A percentile compares a stretch with the other conserved stretches of the same genome.
These are phyloP conservation scores for Amphirosellinia nigrospora DNA, from an alignment of 495 filamentous ascomycete genomes.

Conservation along the genomic window DNA sequence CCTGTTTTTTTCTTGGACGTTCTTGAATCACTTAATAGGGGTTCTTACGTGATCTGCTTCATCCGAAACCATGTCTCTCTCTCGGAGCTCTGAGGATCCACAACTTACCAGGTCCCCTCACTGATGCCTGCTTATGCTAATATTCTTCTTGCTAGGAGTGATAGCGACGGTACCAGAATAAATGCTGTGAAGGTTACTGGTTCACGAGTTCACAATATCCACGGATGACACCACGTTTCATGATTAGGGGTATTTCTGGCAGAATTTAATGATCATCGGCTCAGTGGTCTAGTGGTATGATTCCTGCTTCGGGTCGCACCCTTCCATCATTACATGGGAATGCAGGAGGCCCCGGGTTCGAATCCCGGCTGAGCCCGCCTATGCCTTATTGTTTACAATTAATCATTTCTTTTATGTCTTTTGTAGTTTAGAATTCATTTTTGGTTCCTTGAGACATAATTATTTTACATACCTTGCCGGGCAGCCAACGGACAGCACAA, in stretches of 20 bases:
- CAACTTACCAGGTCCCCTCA: neutral
- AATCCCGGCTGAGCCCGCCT: slow-evolving; percentile 29
- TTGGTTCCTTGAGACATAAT: too few species aligned
- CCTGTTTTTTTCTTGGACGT: neutral
- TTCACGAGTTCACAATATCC: neutral
- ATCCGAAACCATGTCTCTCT: neutral
- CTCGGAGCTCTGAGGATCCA: neutral
- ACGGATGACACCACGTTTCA: neutral
- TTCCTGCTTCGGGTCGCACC: slow-evolving; percentile 28
- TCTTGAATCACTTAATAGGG: neutral
- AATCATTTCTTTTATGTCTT: neutral
- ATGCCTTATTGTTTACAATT: neutral
- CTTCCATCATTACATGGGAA: slow-evolving; percentile 29
- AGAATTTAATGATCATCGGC: neutral
- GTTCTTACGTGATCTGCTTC: neutral
- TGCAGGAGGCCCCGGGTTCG: slow-evolving; percentile 32
- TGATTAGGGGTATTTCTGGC: neutral
- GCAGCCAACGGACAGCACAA: too few species aligned
- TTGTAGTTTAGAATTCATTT: too few species aligned
- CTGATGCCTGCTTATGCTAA: neutral
- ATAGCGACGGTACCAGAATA: neutral
- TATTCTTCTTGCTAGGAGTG: neutral
- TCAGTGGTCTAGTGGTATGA: slow-evolving; percentile 32
- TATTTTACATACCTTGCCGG: too few species aligned
- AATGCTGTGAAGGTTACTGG: neutral